Percentiles rank a stretch among this genome's conserved stretches.
phyloP scores from a whole-genome alignment of 2,329 filamentous ascomycete genomes.

The Drechslerella dactyloides region DNA sequence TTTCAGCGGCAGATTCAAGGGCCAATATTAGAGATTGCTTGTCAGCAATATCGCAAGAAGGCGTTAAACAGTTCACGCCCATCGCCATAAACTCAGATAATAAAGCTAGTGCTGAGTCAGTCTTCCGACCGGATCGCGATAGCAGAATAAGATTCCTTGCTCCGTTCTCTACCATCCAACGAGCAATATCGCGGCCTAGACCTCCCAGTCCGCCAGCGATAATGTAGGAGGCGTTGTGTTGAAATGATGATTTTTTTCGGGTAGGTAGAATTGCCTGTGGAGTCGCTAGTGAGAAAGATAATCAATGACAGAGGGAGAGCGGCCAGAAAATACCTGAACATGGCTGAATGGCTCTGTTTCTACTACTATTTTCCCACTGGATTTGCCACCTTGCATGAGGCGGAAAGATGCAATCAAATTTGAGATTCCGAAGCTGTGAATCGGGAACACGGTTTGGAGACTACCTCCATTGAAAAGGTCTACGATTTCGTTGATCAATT shows the following conservation, averaged over 20 bases:
- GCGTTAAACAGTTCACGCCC: slow-evolving; percentile 17
- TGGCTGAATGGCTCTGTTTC: background rate
- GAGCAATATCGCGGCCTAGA: slow-evolving; percentile 64
- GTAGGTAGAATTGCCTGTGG: slow-evolving; percentile 11
- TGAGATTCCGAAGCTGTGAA: slow-evolving; percentile 53
- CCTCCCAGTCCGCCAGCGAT: slow-evolving; percentile 67
- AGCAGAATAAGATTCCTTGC: slow-evolving; percentile 64
- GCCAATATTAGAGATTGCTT: background rate
- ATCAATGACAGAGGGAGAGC: too few species aligned
- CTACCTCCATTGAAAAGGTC: slow-evolving; percentile 5
- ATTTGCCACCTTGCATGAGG: slow-evolving; percentile 59
- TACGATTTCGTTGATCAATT: slow-evolving; percentile 17
- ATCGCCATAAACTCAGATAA: slow-evolving; percentile 3
- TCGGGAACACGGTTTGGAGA: slow-evolving; percentile 55
- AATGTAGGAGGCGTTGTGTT: slow-evolving; percentile 62
- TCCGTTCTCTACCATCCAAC: slow-evolving; percentile 63
- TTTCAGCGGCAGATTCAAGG: background rate
- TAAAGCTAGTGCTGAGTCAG: background rate
- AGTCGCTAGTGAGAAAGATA: background rate
- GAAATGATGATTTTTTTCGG: slow-evolving; percentile 8
- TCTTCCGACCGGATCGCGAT: slow-evolving; percentile 61
- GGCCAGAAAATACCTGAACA: slow-evolving; percentile 7
- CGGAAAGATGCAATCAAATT: slow-evolving; percentile 59
- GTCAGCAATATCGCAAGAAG: slow-evolving; percentile 20
- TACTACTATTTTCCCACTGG: slow-evolving; percentile 61